Base-by-base conservation (phyloP, 2,329 filamentous ascomycete species). In the Raffaelea ambrosiae region DNA sequence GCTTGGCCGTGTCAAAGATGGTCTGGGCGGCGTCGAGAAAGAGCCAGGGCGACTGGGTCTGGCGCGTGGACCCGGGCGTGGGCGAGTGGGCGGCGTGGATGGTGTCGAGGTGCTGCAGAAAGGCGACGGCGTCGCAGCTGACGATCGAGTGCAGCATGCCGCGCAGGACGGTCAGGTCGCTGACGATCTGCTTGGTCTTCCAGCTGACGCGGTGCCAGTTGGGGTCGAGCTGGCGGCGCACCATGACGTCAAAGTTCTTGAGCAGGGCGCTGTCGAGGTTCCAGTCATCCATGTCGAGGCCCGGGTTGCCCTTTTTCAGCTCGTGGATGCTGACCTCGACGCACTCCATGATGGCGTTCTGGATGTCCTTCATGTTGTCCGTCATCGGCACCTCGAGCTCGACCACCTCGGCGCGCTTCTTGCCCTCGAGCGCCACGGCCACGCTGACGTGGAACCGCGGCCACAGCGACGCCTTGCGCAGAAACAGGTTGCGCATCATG, bases 181-280 rank as follows among this genome's bases (percentile, higher is more conserved):
- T 85, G 48, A 95, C 91, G 56, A 98, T 95, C 65, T 96, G 90
- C 58, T 86, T 88, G 2, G 91, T 97, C 65, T 93, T 89, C 75
- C 87, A 95, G 63, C 86, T 96, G 45, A 95, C 87, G 47, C 93
- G 81, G 68, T 98, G 93, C 93, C 93, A 98, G 50, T 97, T 90
- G 4, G 91, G 90, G 60, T 97, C 90, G 18, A 98, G 71, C 64
- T 98, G 93, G 49, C 90, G 79, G 52, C 91, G 79, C 44, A 98
- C 82, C 48, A 90, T 84, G 51, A 86, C 73, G 62, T 97, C 93
- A 63, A 98, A 98, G 58, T 89, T 95, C 60, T 85, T 87, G 55
- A 96, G 85, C 51, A 97, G 68, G 33, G 91, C 91, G 60, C 87
- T 96, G 63, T 97, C 91, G 18, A 95, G 73, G 44, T 88, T 96